These are phyloP conservation scores for Podospora fimiseda DNA, from an alignment of 495 filamentous ascomycete species.

Conservation along the genomic window DNA sequence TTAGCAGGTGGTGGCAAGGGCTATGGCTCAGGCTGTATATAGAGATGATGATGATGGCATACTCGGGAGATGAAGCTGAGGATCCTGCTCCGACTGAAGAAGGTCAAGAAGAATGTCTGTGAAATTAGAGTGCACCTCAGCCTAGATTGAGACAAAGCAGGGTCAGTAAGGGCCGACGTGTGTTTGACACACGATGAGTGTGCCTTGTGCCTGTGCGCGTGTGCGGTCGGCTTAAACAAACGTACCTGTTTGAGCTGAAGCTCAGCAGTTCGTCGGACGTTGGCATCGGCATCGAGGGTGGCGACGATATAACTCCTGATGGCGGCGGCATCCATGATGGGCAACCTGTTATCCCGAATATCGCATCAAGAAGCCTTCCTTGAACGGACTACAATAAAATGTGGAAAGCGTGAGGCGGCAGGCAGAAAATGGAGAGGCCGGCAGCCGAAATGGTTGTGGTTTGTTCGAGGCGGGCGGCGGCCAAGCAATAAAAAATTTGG, in stretches of 20 bases:
- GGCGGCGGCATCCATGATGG: slow-evolving; percentile 76
- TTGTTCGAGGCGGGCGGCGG: slow-evolving; percentile 17
- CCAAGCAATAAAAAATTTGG: slow-evolving; percentile 32
- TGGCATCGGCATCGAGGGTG: slow-evolving; percentile 80
- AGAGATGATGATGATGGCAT: too few relatives aligned
- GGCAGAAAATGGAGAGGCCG: slow-evolving; percentile 13
- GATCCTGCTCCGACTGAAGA: slow-evolving; percentile 77
- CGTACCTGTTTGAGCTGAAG: slow-evolving; percentile 89
- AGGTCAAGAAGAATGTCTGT: slow-evolving; percentile 87
- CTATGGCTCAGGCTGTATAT: neutral
- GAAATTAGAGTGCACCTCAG: slow-evolving; percentile 85
- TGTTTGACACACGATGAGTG: slow-evolving; percentile 3
- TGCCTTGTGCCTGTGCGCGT: neutral
- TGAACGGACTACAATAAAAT: slow-evolving; percentile 7
- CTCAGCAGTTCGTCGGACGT: slow-evolving; percentile 79
- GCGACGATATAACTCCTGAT: slow-evolving; percentile 82
- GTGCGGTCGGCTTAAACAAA: slow-evolving; percentile 10
- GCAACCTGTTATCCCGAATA: slow-evolving; percentile 20
- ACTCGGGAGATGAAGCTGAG: slow-evolving; percentile 81
- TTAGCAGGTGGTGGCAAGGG: neutral
- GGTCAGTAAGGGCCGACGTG: slow-evolving; percentile 8
- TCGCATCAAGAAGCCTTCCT: slow-evolving; percentile 24
- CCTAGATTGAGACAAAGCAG: slow-evolving; percentile 45
- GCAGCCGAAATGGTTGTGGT: slow-evolving; percentile 18
- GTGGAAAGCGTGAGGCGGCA: too few relatives aligned